Evolutionary conservation across 2,329 filamentous ascomycete species (phyloP), one percentile per base, ranked within the genome.

Genomic region (Diaporthe batatas): DNA sequence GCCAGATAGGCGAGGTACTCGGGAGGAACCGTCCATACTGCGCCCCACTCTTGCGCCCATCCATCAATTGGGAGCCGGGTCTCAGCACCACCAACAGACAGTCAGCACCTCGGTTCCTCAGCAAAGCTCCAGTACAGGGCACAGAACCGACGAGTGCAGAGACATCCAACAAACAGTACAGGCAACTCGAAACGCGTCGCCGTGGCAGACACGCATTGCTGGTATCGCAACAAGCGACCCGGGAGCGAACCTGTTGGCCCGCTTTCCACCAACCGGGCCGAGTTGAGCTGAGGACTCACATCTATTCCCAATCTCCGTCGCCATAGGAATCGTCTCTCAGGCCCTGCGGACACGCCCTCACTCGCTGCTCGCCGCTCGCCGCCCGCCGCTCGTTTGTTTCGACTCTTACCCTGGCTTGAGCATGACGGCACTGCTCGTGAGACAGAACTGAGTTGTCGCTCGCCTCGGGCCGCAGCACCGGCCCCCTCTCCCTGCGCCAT

Each of bases 401-500:
- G 8, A 14, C 3, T 42, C 18, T 32, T 8, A 44, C 14, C n/a
- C 23, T 54, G 16, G 18, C n/a, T 64, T 58, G 65, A 70, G 57
- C 64, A 74, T 70, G 71, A 64, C n/a, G 64, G 39, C 64, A 36
- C 39, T 39, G 47, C 39, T 42, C n/a, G 42, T 71, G 44, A 70
- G 69, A 51, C 53, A 72, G 64, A 65, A 58, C 25, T 49, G 55
- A 62, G 68, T 62, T 42, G 53, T 68, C 54, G 44, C 54, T 59
- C 68, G 54, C 47, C 68, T 53, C 68, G 68, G 53, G 68, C 58
- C 47, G 47, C 55, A 42, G 55, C 54, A 42, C 10, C 44, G 72
- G 77, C 70, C 70, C 75, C 70, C 76, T 67, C 75, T 76, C 54
- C 44, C 71, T 65, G 57, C 74, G 72, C 75, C 51, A 71, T 72